Evolutionary conservation across 2,329 filamentous ascomycete genomes (phyloP).

Genomic region (Alternaria atra): DNA sequence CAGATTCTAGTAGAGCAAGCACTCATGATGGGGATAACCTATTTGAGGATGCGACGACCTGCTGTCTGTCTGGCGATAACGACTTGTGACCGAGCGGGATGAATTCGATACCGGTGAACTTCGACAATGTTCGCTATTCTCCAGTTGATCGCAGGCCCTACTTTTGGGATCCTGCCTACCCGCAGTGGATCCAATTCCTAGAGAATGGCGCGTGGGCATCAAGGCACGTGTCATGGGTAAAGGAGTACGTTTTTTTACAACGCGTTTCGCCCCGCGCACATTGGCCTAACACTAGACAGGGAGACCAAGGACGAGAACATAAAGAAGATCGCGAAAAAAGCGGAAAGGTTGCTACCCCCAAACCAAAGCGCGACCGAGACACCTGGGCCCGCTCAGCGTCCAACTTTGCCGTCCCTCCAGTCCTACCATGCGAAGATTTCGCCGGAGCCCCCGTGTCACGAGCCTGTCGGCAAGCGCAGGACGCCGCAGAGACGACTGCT

Average conservation of each 20-base stretch:
- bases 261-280: not conserved
- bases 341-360: not conserved
- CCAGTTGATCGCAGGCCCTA: constrained; percentile 3
- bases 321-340: not conserved
- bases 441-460: not conserved
- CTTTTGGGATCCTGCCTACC: constrained; percentile 1
- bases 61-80: not conserved
- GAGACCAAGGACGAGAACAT: not conserved
- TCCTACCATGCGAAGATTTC: not conserved
- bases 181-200: not conserved
- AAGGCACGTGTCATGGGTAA: not conserved
- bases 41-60: not conserved
- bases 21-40: not conserved
- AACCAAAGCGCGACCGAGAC: not conserved
- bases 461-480: not conserved
- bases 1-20: not conserved
- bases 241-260: not conserved
- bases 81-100: not conserved
- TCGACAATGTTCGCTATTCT: not conserved
- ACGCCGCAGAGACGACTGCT: constrained; percentile 1
- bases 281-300: not conserved
- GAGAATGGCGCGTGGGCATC: not conserved
- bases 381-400: not conserved
- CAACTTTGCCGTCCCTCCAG: not conserved
- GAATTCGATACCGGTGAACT: not conserved